Percentiles rank a stretch among this genome's conserved stretches.
phyloP scores from a whole-genome alignment of 495 filamentous ascomycete species.

The Penicillium roqueforti region DNA sequence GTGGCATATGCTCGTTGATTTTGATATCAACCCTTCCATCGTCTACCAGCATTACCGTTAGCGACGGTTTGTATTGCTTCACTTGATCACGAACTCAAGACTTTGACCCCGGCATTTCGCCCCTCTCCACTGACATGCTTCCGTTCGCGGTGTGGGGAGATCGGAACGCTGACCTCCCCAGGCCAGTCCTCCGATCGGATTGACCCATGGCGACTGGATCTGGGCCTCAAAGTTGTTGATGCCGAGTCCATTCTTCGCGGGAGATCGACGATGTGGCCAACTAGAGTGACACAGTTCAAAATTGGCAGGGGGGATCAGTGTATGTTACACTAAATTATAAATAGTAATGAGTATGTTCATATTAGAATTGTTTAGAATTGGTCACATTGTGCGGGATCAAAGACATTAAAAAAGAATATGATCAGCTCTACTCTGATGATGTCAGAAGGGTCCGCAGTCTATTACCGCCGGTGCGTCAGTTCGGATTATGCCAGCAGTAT shows the following conservation, averaged over 20 bases:
- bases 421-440: not conserved
- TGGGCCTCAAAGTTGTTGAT: conserved; percentile 1
- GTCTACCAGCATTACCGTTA: conserved; percentile 5
- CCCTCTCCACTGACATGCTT: conserved; percentile 21
- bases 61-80: not conserved
- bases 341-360: not conserved
- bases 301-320: no score
- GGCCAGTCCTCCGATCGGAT: conserved; percentile 20
- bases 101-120: conserved; percentile 22
- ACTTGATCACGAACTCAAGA: conserved; percentile 13
- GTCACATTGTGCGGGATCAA: not conserved
- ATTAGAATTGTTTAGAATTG: no score
- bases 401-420: not conserved
- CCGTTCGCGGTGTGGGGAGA: not conserved
- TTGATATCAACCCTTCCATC: conserved; percentile 28
- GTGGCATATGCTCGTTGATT: conserved; percentile 23
- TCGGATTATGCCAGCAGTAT: not conserved
- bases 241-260: conserved; percentile 16
- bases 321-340: not conserved
- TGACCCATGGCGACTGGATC: not conserved
- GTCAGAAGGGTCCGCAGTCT: not conserved
- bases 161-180: not conserved
- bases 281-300: not conserved
- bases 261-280: conserved; percentile 10
- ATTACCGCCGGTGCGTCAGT: not conserved